Evolutionary conservation across 2,329 filamentous ascomycete genomes (phyloP), one percentile per base, ranked within the genome.

Genomic region (Monilinia polystroma): DNA sequence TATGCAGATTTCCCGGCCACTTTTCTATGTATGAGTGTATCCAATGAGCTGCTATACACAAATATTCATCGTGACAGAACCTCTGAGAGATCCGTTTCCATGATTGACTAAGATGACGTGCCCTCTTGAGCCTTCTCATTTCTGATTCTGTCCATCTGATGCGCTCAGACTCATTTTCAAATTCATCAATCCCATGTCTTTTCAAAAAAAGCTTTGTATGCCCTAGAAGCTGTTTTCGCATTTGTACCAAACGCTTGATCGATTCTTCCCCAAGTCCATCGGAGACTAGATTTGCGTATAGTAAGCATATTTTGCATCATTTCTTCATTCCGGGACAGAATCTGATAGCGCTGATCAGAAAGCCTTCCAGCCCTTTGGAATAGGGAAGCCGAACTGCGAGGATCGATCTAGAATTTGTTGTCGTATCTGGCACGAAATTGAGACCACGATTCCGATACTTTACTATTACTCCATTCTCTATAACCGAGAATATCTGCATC

Each of bases 201-300:
- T 26, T 14, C 10, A n/a, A 62, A 20, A 11, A 51, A 38, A 20
- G 0, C 18, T 49, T 62, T 38, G 38, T 62, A 62, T 62, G 58
- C 58, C 20, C 8, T n/a, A 26, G 29, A 51, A 29, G 29, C 58
- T 26, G 45, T 51, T 12, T 32, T 26, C 4, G 45, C 29, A 26
- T 51, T 62, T 7, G 58, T 62, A 51, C 29, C 45, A 62, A 62
- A 62, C 12, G 45, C 58, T n/a, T 62, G 45, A 16, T 20, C 58
- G 11, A 62, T 62, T 38, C 29, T 38, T 38, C 45, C 45, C 58
- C 58, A 62, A 38, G 29, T 51, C 45, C 58, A 62, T 4, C n/a
- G 26, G 14, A 51, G 20, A 32, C 58, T 62, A 18, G 58, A 62
- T 62, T 26, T 51, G 29, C 29, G 58, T 3, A 51, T 52, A 8